A percentile compares a stretch with the other conserved stretches of the same genome.
These are phyloP conservation scores for Grammothele lineata DNA, from an alignment of 768 basidiomycete species.

Conservation along the genomic window DNA sequence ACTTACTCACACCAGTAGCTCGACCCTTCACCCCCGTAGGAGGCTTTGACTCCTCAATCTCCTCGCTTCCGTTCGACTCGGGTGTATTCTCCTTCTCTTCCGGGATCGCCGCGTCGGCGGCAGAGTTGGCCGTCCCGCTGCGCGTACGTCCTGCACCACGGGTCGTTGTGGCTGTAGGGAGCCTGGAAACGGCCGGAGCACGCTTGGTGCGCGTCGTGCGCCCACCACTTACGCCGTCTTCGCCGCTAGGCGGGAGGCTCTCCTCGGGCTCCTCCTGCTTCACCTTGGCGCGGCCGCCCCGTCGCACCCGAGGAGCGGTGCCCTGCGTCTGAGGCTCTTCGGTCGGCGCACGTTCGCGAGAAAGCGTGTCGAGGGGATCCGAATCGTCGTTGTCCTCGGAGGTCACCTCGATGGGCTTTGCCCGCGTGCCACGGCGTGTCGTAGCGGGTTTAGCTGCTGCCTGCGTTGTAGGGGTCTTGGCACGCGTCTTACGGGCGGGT, in stretches of 20 bases:
- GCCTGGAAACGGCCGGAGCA: too few species aligned
- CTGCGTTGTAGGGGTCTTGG: constrained; percentile 11
- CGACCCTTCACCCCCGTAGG: too few species aligned
- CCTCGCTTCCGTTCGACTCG: constrained; percentile 16
- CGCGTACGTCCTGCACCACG: constrained; percentile 9
- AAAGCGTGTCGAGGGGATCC: constrained; percentile 18
- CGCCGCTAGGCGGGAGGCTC: not conserved
- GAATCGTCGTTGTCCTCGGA: constrained; percentile 9
- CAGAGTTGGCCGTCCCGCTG: constrained; percentile 4
- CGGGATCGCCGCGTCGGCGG: constrained; percentile 6
- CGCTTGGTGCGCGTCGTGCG: too few species aligned
- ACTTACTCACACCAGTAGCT: too few species aligned
- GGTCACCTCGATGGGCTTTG: constrained; percentile 5
- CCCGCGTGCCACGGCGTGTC: constrained; percentile 4
- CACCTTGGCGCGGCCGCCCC: constrained; percentile 19
- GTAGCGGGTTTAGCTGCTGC: not conserved
- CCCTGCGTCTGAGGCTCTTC: constrained; percentile 1
- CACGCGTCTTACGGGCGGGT: constrained; percentile 14
- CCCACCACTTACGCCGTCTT: too few species aligned
- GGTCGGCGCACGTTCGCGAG: constrained; percentile 1
- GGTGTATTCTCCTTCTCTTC: constrained; percentile 34
- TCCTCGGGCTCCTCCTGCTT: constrained; percentile 16
- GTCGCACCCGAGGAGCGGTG: too few species aligned
- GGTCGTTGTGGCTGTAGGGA: constrained; percentile 3
- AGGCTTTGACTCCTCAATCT: constrained; percentile 4